Evolutionary conservation across 768 basidiomycete genomes (phyloP), one percentile per base, ranked within the genome.

Genomic region (Mycena pura): DNA sequence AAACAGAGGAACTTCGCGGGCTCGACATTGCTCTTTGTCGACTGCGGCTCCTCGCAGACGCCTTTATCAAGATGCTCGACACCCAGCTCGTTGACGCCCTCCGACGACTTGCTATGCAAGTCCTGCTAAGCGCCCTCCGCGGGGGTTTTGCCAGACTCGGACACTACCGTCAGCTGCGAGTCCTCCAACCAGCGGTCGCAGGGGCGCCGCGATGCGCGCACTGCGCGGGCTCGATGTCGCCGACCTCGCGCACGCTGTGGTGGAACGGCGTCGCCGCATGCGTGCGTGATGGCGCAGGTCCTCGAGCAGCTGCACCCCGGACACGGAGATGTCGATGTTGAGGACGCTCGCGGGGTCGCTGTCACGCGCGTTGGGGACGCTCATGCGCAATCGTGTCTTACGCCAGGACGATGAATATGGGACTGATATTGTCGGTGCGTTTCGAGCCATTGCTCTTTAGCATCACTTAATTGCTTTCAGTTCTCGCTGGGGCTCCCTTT

Each of bases 321-420:
- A 74, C 21, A 72, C 68, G 15, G 80, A 76, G 43, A 81, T 73
- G 56, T 88, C 84, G 49, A 84, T 74, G 49, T 82, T 61, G 72
- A 78, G 70, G 66, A 78, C 54, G 72, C 67, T 57, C 1, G 80
- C 77, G 6, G 73, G 72, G 21, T 76, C 69, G 51, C 77, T 73
- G 19, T 57, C 50, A 19, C 48, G 39, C 17, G 60, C 40, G n/a
- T n/a, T 15, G 66, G 57, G 49, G 62, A 50, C 62, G 67, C 22
- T n/a, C n/a, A n/a, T n/a, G n/a, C n/a, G n/a, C n/a, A n/a, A n/a
- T n/a, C n/a, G n/a, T n/a, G n/a, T n/a, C n/a, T n/a, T n/a, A n/a
- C n/a, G 92, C 73, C 97, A 99, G 80, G 97, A 99, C 74, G 97
- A 99, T 75, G 97, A 99, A 80, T 96, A 99, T 73, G 97, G 97